Evolutionary conservation across 371 early-diverging fungal genomes (phyloP), one percentile per base, ranked within the genome.

Genomic region (Parasitella parasitica): DNA sequence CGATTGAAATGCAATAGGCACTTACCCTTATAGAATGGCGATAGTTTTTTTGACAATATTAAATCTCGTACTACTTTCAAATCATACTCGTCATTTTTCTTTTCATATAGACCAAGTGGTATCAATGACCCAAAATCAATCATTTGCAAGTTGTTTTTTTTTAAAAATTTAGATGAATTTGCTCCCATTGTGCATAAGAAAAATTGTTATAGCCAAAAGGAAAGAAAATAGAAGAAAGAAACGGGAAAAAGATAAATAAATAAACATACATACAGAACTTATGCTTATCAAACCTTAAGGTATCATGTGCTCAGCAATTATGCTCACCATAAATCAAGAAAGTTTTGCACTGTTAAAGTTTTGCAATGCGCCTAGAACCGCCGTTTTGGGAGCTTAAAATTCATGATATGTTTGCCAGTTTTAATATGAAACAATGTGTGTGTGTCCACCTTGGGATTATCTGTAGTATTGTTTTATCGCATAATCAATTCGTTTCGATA

Each of bases 1-100:
- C 32, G 8, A 4, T 3, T 1, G 37, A 5, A 36, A 20, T 22
- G 12, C 34, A 18, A 7, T 16, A 27, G 18, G n/a, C 16, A 2
- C 13, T 43, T 54, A 54, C 66, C 66, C 55, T 60, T 59, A 18
- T 65, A 65, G 26, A 65, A 65, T 9, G 66, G 66, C 18, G 60
- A 35, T 32, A 65, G 13, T 34, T 41, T 35, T 39, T 55, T 59
- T 9, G 49, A 37, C 37, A 50, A 15, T 20, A 66, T 66, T 49
- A 66, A 43, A 20, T 66, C 51, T 54, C 41, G 59, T 49, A 66
- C 35, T 15, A 37, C 22, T 13, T 41, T 49, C 7, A 54, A 38
- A 30, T 66, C 66, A 35, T 60, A 66, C 3, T 55, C 60, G 35
- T 36, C 37, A 22, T 50, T 50, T 22, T 50, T 30, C 15, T 59